phyloP scores from a whole-genome alignment of 2,329 filamentous ascomycete genomes.

The Sphaerulina musiva region DNA sequence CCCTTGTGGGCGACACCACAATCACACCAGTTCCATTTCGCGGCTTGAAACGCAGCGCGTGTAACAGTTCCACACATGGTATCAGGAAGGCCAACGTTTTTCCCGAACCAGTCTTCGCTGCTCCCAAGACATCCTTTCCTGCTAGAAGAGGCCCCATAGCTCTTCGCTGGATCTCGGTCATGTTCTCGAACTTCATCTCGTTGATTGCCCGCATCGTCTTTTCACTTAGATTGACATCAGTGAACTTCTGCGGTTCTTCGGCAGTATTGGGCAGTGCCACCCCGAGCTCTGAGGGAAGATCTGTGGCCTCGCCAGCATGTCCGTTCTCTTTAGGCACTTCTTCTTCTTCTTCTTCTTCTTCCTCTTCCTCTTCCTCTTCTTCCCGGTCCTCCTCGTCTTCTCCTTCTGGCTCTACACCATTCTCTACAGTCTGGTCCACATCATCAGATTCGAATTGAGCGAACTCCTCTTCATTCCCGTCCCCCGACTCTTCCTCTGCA shows the following conservation, averaged over 20 bases:
- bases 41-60: conserved; percentile 85
- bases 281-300: conserved; percentile 50
- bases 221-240: conserved; percentile 76
- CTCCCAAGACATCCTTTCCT: conserved; percentile 86
- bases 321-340: conserved; percentile 13
- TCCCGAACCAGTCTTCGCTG: conserved; percentile 91
- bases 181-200: conserved; percentile 87
- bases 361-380: conserved; percentile 17
- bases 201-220: conserved; percentile 82
- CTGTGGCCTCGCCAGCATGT: conserved; percentile 37
- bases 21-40: conserved; percentile 88
- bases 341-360: conserved; percentile 21
- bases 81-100: conserved; percentile 95
- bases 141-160: conserved; percentile 83
- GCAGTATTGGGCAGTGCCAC: conserved; percentile 55
- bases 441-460: conserved; percentile 35
- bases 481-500: conserved; percentile 26
- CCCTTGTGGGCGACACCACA: conserved; percentile 85
- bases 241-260: conserved; percentile 62
- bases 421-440: conserved; percentile 31
- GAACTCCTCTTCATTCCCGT: conserved; percentile 29
- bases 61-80: conserved; percentile 87
- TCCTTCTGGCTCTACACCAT: conserved; percentile 31
- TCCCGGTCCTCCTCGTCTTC: conserved; percentile 29
- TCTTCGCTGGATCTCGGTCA: conserved; percentile 90